Evolutionary conservation across 805 yeast genomes (phyloP), one percentile per base, ranked within the genome.

Genomic region (Myxozyma geophila): DNA sequence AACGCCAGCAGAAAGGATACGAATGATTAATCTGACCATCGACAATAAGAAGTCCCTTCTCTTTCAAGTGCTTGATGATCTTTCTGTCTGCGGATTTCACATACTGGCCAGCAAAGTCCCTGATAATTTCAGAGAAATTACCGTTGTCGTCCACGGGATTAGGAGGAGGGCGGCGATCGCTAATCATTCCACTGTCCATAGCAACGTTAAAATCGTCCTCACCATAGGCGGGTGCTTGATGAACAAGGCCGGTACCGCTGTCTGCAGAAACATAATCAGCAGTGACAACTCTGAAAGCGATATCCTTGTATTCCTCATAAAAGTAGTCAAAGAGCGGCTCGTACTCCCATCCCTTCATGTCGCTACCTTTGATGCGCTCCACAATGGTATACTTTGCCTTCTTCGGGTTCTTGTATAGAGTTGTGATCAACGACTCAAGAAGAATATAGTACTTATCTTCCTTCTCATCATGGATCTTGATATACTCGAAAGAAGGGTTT

Each of bases 1-100:
- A 93, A 85, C 99, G 89, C 99, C 99, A 95, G 82, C 99, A 95
- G 88, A 95, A 95, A 73, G 99, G 99, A 79, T 95, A 95, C 77
- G 96, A 88, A 83, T 95, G 99, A 80, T 87, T 87, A 70, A 92
- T 83, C 82, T 95, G 98, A 49, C 90, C 81, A 62, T 87, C 88
- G 49, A 86, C 83, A 69, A 95, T 81, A 43, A 95, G 70, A 70
- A 87, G 84, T 57, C 96, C 98, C 46, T 81, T 77, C 58, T 85
- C 89, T 64, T 95, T 89, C 75, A 95, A 82, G 68, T 84, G 79
- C 79, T 91, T 92, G 77, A 95, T 91, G 75, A 95, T 93, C 73
- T 85, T 83, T 72, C 91, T 87, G 78, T 95, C 99, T 53, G 98
- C 98, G 73, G 91, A 97, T 81, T 95, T 95, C 70, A 95, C 98